Conservation (phyloP, 495 filamentous ascomycete genomes). For the Penicillium lividum region DNA sequence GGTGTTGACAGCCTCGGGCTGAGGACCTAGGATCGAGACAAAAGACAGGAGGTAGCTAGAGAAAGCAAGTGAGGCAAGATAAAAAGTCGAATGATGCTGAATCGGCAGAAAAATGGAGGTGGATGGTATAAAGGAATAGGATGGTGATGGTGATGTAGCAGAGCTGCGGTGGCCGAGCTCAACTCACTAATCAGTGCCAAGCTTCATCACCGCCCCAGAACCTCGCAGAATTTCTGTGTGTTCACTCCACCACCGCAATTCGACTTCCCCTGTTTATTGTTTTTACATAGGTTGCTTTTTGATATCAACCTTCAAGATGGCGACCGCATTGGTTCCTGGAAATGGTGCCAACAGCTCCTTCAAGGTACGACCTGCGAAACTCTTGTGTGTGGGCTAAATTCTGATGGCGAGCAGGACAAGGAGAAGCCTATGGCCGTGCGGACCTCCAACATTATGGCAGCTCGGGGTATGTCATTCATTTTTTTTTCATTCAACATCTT, state of each 20-base stretch:
- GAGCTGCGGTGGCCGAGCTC: conserved; percentile 35
- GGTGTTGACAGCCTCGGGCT: conserved; percentile 35
- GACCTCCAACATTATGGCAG: conserved; percentile 92
- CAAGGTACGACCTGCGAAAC: conserved; percentile 58
- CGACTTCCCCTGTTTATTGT: conserved; percentile 25
- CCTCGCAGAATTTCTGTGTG: conserved; percentile 51
- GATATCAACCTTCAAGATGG: conserved; percentile 57
- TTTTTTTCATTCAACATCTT: not conserved
- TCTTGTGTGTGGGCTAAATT: conserved; percentile 37
- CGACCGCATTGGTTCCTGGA: conserved; percentile 57
- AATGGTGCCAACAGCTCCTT: conserved; percentile 72
- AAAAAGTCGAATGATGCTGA: conserved; percentile 1
- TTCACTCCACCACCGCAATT: conserved; percentile 35
- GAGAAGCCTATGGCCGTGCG: conserved; percentile 98
- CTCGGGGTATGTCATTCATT: conserved; percentile 67
- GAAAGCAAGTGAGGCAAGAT: conserved; percentile 2
- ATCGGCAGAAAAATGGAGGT: conserved; percentile 18
- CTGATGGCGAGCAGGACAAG: conserved; percentile 76
- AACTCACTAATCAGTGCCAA: conserved; percentile 49
- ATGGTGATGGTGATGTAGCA: conserved; percentile 34
- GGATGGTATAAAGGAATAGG: conserved; percentile 20
- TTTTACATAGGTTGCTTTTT: conserved; percentile 32
- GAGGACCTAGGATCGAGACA: conserved; percentile 18
- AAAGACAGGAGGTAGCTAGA: conserved; percentile 11
- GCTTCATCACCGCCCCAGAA: conserved; percentile 58